Evolutionary conservation across 2,329 filamentous ascomycete species (phyloP).

Genomic region (Pestalotiopsis sp.): DNA sequence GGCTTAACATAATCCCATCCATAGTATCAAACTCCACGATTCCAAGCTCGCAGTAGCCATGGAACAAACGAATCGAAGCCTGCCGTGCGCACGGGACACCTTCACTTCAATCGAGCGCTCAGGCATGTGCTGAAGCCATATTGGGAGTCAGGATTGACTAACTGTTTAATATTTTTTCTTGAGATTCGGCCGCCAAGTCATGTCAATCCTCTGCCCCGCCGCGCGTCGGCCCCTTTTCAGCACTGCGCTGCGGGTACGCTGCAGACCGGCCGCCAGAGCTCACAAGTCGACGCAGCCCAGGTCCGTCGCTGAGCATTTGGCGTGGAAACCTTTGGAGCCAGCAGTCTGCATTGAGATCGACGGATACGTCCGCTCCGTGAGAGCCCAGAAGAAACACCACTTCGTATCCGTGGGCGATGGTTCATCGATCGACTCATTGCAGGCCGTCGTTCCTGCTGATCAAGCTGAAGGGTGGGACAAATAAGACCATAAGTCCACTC

Average conservation of each 20-base stretch:
- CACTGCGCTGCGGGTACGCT: constrained; percentile 16
- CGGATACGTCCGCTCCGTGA: constrained; percentile 81
- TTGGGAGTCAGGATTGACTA: neutral
- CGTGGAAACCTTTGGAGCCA: constrained; percentile 45
- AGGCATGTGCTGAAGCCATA: neutral
- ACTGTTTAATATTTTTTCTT: neutral
- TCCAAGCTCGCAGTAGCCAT: neutral
- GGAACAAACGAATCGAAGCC: neutral
- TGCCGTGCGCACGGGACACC: neutral
- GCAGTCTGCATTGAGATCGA: constrained; percentile 60
- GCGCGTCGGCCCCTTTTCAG: constrained; percentile 22
- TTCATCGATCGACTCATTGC: constrained; percentile 74
- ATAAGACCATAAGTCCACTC: constrained; percentile 17
- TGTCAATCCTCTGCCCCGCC: constrained; percentile 19
- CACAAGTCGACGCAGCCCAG: constrained; percentile 35
- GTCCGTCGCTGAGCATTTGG: constrained; percentile 57
- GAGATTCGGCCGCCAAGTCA: neutral
- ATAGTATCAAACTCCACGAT: neutral
- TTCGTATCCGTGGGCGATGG: constrained; percentile 90
- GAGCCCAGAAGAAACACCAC: constrained; percentile 79
- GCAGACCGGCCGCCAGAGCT: constrained; percentile 15
- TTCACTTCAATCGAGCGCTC: neutral
- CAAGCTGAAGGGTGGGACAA: constrained; percentile 69
- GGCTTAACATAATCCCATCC: neutral
- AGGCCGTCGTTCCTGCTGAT: constrained; percentile 74